Evolutionary conservation across 2,329 filamentous ascomycete species (phyloP).

Genomic region (Beauveria sp.): DNA sequence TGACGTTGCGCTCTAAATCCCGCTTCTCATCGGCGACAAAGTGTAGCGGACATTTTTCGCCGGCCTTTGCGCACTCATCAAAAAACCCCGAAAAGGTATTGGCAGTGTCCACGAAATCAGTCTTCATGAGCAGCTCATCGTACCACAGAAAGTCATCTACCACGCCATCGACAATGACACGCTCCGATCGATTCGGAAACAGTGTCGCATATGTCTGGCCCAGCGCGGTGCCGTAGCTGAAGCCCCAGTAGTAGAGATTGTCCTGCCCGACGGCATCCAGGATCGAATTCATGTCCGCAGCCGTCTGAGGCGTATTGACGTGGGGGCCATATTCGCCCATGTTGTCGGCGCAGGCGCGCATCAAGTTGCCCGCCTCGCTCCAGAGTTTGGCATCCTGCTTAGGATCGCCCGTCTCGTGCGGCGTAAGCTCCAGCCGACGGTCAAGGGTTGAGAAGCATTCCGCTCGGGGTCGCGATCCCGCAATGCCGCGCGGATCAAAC

Average conservation of each 20-base stretch:
- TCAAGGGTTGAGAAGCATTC: constrained; percentile 31
- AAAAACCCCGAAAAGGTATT: constrained; percentile 25
- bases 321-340: constrained; percentile 10
- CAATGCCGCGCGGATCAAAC: constrained; percentile 41
- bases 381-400: constrained; percentile 29
- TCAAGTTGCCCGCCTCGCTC: constrained; percentile 31
- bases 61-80: constrained; percentile 33
- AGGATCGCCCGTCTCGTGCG: constrained; percentile 18
- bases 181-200: constrained; percentile 25
- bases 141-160: constrained; percentile 28
- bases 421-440: constrained; percentile 22
- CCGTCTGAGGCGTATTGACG: constrained; percentile 16
- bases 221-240: constrained; percentile 35
- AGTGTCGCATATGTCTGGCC: constrained; percentile 34
- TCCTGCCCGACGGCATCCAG: constrained; percentile 31
- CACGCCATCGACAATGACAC: constrained; percentile 30
- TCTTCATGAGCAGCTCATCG: constrained; percentile 16
- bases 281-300: constrained; percentile 25
- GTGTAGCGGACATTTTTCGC: constrained; percentile 35
- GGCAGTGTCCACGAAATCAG: constrained; percentile 23
- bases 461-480: constrained; percentile 22
- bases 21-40: constrained; percentile 28
- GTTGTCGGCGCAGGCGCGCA: constrained; percentile 1
- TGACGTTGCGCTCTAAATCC: constrained; percentile 25
- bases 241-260: constrained; percentile 32